Base-by-base conservation (phyloP, 768 basidiomycete genomes). In the Postia placenta region DNA sequence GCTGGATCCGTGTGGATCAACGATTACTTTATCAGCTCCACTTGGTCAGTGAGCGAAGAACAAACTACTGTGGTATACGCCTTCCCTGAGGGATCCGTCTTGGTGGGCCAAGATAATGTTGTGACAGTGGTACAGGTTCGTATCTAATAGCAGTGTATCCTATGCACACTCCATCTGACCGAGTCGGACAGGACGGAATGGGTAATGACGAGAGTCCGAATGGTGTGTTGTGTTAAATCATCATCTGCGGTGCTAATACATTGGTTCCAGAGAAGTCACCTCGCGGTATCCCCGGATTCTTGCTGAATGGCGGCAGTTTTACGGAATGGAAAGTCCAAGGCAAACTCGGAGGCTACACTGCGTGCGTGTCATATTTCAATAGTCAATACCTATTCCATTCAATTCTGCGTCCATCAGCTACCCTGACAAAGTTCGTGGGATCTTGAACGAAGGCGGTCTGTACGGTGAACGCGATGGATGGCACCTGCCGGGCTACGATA, bases 1-100 rank as follows among this genome's bases (percentile, higher is more conserved):
- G 87, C 89, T 24, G 87, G 87, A 2, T 87, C 84, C 45, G 80
- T 91, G 12, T 91, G 87, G 84, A 67, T 87, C 25, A 92, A 92
- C 54, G 65, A 81, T 52, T 70, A 75, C 3, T 89, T 90, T 69
- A 62, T 92, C 39, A 72, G 71, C 7, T 87, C 87, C 1, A 80
- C 86, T 0, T 85, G 65, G 81, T 87, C 60, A 61, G 56, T 40
- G 66, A 78, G 50, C 30, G 55, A 82, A 12, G 76, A 78, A 58
- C 86, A 89, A 63, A 83, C 82, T 0, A 85, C 89, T 52, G 75
- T 82, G 23, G 69, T 70, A 42, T 90, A 81, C 58, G 60, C 63
- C 6, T 85, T 91, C 69, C 85, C 87, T 0, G 36, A 62, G 4
- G 77, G 74, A 1, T 69, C 83, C 4, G 55, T 90, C 26, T 60